Conservation (phyloP, 1,139 yeast genomes). For the Hyphopichia khmerensis region DNA sequence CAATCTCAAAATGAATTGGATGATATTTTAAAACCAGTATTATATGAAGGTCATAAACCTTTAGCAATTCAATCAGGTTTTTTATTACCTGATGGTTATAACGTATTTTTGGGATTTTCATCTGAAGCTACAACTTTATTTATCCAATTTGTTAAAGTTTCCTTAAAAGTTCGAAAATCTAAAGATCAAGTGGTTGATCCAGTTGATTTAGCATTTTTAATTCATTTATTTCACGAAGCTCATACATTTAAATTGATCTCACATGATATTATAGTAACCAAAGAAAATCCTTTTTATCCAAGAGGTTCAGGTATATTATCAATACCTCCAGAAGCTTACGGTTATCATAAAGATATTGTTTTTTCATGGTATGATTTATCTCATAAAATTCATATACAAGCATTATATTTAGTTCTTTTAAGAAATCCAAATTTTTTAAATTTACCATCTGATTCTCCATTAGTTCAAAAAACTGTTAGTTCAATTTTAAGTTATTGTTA, state of each 20-base stretch:
- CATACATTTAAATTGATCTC: constrained; percentile 11
- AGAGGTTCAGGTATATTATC: constrained; percentile 13
- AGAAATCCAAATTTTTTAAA: constrained; percentile 10
- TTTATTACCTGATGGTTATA: constrained; percentile 8
- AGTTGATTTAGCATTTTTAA: constrained; percentile 10
- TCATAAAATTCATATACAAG: constrained; percentile 15
- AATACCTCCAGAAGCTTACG: constrained; percentile 15
- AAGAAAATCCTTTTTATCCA: constrained; percentile 13
- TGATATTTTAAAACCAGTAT: constrained; percentile 12
- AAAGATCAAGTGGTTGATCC: constrained; percentile 7
- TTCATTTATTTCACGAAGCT: constrained; percentile 10
- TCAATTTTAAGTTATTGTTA: constrained; percentile 14
- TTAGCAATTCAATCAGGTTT: constrained; percentile 16
- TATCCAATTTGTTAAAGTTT: constrained; percentile 12
- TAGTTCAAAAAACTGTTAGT: constrained; percentile 14
- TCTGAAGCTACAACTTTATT: constrained; percentile 11
- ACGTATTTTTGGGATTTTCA: constrained; percentile 11
- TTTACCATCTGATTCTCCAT: constrained; percentile 8
- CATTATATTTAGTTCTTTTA: constrained; percentile 11
- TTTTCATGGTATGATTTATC: constrained; percentile 17
- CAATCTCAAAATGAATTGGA: constrained; percentile 10
- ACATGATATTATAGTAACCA: constrained; percentile 10
- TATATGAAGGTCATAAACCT: constrained; percentile 21
- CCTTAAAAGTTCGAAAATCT: constrained; percentile 10
- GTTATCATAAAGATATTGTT: constrained; percentile 11